Evolutionary conservation across 83 land plant genomes (phyloP).

Genomic region (Diphasiastrum complanatum): DNA sequence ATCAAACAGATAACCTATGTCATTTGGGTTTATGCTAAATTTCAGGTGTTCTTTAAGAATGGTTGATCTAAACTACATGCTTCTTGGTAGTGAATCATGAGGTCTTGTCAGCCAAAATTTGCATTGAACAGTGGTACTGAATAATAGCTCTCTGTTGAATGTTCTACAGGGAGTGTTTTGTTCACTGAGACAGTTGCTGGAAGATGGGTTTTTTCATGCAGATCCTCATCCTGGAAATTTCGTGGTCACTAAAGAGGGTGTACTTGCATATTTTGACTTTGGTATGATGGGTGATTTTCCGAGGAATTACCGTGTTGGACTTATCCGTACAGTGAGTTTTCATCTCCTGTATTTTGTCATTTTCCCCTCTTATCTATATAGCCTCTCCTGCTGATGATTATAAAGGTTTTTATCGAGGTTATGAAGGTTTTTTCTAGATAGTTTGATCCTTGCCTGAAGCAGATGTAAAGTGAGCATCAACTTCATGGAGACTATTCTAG

Average conservation of each 20-base stretch:
- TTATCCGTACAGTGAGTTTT: conserved; percentile 73
- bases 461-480: too few species aligned
- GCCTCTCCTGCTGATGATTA: background rate
- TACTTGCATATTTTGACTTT: conserved; percentile 94
- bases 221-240: conserved; percentile 99
- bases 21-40: too few species aligned
- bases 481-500: too few species aligned
- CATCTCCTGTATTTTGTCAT: background rate
- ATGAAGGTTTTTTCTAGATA: too few species aligned
- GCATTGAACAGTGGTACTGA: background rate
- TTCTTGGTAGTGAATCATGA: too few species aligned
- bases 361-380: background rate
- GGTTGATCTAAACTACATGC: too few species aligned
- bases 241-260: conserved; percentile 71
- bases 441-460: too few species aligned
- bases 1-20: too few species aligned
- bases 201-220: conserved; percentile 98
- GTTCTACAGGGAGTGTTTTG: conserved; percentile 72
- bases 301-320: conserved; percentile 85
- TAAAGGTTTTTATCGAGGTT: background rate
- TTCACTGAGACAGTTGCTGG: conserved; percentile 88
- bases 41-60: too few species aligned
- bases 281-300: conserved; percentile 99
- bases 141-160: background rate
- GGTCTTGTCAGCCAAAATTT: too few species aligned